phyloP scores from a whole-genome alignment of 2,329 filamentous ascomycete species.

The Phoma sp. region DNA sequence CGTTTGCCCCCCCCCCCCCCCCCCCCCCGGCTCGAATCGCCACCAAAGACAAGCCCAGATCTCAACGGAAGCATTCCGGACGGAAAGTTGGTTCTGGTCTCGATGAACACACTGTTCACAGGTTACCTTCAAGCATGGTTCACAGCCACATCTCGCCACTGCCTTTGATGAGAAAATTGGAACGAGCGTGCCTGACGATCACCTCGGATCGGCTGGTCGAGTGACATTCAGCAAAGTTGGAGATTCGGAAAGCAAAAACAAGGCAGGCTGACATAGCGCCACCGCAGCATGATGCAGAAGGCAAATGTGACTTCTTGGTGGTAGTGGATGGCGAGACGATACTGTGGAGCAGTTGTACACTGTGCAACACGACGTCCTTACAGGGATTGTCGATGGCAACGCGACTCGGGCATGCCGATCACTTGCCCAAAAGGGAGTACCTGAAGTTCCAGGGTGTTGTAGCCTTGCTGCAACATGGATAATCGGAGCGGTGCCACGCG shows the following conservation, averaged over 20 bases:
- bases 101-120: too few relatives aligned
- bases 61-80: too few relatives aligned
- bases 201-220: background rate
- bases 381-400: background rate
- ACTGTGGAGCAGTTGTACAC: too few relatives aligned
- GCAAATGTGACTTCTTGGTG: background rate
- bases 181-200: conserved; percentile 16
- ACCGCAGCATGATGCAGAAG: background rate
- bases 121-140: background rate
- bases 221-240: background rate
- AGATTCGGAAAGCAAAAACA: background rate
- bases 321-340: background rate
- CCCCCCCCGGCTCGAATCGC: too few relatives aligned
- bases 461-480: background rate
- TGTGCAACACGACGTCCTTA: background rate
- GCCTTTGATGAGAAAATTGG: background rate
- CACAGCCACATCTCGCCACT: conserved; percentile 10
- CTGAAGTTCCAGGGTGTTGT: background rate
- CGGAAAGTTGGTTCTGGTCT: too few relatives aligned
- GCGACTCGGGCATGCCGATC: conserved; percentile 11
- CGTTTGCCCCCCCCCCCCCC: too few relatives aligned
- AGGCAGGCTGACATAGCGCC: background rate
- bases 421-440: conserved; percentile 1
- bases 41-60: too few relatives aligned
- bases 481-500: background rate